phyloP scores from a whole-genome alignment of 345 rosid genomes.

The Nasturtium officinale region DNA sequence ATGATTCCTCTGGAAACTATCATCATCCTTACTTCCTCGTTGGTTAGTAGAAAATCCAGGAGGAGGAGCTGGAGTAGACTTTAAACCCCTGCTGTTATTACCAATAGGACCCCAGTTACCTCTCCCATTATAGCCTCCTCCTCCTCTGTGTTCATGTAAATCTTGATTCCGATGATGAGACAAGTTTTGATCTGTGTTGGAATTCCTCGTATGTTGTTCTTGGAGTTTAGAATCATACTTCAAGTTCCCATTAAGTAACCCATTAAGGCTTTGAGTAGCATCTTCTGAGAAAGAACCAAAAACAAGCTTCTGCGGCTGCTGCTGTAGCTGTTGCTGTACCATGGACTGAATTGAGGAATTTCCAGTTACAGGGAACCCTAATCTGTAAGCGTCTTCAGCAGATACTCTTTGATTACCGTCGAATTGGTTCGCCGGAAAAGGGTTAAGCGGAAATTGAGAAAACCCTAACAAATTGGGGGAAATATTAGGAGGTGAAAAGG shows the following conservation, averaged over 20 bases:
- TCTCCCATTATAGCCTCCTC: constrained; percentile 23
- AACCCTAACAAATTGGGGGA: constrained; percentile 58
- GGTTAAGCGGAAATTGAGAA: constrained; percentile 48
- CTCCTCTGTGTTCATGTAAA: constrained; percentile 40
- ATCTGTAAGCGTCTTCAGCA: constrained; percentile 53
- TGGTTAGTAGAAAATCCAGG: constrained; percentile 41
- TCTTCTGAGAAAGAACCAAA: constrained; percentile 68
- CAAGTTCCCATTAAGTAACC: constrained; percentile 41
- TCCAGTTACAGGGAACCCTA: constrained; percentile 50
- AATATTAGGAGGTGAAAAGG: constrained; percentile 44
- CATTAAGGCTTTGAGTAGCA: constrained; percentile 42
- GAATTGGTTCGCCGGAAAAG: constrained; percentile 41
- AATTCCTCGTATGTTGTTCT: constrained; percentile 41
- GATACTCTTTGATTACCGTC: constrained; percentile 41
- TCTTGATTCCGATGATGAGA: constrained; percentile 44
- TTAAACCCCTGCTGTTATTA: constrained; percentile 42
- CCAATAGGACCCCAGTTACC: constrained; percentile 48
- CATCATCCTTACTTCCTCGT: constrained; percentile 28
- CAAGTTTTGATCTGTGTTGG: constrained; percentile 33
- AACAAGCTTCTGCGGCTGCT: constrained; percentile 41
- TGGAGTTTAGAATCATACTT: constrained; percentile 43
- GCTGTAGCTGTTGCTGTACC: constrained; percentile 43
- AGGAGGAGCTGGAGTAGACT: constrained; percentile 29
- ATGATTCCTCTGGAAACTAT: constrained; percentile 40
- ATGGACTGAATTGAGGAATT: constrained; percentile 45